Percentiles rank a stretch among this genome's conserved stretches.
phyloP scores from a whole-genome alignment of 768 basidiomycete genomes.

The Tubosaeta sp. region DNA sequence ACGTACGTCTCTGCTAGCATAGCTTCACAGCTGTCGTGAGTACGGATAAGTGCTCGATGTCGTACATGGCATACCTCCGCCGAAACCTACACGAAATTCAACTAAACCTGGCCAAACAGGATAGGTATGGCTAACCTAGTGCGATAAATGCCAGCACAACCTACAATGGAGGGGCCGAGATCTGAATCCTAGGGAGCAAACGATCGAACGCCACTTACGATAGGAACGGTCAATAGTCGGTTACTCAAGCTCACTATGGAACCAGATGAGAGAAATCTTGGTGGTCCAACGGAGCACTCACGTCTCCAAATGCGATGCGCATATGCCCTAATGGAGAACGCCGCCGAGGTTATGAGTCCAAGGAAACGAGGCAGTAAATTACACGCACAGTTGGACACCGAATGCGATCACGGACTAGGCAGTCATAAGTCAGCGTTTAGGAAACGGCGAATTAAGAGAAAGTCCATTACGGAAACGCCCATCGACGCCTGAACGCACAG shows the following conservation, averaged over 20 bases:
- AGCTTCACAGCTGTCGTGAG: conserved; percentile 15
- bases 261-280: background rate
- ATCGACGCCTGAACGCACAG: conserved; percentile 29
- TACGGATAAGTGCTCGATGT: background rate
- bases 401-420: conserved; percentile 33
- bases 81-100: conserved; percentile 19
- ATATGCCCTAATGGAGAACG: conserved; percentile 26
- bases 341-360: background rate
- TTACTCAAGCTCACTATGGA: conserved; percentile 31
- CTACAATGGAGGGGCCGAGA: conserved; percentile 2
- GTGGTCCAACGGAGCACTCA: conserved; percentile 13
- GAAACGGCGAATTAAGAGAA: background rate
- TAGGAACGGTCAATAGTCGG: conserved; percentile 27
- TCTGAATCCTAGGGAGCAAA: background rate
- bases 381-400: conserved; percentile 32
- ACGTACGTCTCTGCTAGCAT: conserved; percentile 33
- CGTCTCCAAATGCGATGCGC: conserved; percentile 37
- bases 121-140: conserved; percentile 15
- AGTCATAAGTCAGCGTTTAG: background rate
- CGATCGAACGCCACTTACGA: conserved; percentile 23
- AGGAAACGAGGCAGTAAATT: background rate
- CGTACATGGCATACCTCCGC: conserved; percentile 22
- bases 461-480: conserved; percentile 28
- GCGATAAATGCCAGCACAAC: conserved; percentile 28
- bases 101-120: background rate